A percentile compares a stretch with the other conserved stretches of the same genome.
Evolutionary conservation across 495 filamentous ascomycete species (phyloP).

Genomic region (Oleoguttula mirabilis): DNA sequence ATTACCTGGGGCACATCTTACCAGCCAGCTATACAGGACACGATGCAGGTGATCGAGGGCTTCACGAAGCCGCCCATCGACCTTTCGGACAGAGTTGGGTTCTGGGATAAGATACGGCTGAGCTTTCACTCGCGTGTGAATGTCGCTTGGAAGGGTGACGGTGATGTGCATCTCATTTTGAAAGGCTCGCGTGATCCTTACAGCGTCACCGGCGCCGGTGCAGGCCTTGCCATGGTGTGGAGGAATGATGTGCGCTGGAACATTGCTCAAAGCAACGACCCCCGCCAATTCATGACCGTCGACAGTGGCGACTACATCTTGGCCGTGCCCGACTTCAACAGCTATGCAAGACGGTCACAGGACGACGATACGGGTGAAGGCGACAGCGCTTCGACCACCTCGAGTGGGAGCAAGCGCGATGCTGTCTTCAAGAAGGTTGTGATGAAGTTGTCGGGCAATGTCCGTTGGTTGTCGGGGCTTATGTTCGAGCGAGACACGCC

Average conservation of each 20-base stretch:
- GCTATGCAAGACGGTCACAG: constrained; percentile 54
- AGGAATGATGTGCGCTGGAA: constrained; percentile 81
- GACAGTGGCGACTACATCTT: constrained; percentile 89
- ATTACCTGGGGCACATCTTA: constrained; percentile 97
- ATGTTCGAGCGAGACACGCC: constrained; percentile 77
- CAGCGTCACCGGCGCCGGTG: constrained; percentile 78
- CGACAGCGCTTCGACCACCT: constrained; percentile 46
- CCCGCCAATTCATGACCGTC: constrained; percentile 86
- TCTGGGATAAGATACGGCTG: constrained; percentile 98
- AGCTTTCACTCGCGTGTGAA: constrained; percentile 87
- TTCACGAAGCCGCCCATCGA: constrained; percentile 94
- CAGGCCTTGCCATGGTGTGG: constrained; percentile 96
- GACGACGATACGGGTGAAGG: constrained; percentile 22
- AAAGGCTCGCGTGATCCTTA: constrained; percentile 93
- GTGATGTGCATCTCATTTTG: constrained; percentile 86
- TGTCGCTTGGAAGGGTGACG: constrained; percentile 85
- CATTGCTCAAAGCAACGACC: constrained; percentile 68
- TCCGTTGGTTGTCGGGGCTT: constrained; percentile 78
- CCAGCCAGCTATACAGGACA: constrained; percentile 96
- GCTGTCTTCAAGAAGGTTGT: constrained; percentile 91
- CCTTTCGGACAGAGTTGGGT: constrained; percentile 83
- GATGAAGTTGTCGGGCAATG: constrained; percentile 95
- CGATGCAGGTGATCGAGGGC: constrained; percentile 99
- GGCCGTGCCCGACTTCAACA: constrained; percentile 84
- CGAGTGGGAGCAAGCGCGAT: constrained; percentile 55